Evolutionary conservation across 148 eudicot species (phyloP).

Genomic region (Cornus controversa): DNA sequence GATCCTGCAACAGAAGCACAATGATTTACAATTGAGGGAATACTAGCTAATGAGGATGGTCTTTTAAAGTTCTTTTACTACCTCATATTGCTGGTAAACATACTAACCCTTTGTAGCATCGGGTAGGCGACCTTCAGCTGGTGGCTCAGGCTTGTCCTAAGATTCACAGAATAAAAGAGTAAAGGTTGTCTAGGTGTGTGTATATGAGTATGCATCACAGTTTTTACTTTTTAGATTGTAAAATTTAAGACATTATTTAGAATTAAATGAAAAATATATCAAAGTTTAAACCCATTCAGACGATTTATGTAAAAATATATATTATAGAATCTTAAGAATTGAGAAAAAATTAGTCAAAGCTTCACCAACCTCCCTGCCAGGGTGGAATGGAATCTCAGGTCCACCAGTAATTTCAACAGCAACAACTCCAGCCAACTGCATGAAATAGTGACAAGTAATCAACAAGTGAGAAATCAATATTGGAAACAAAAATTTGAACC

Average conservation of each 20-base stretch:
- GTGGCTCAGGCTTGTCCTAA: conserved; percentile 85
- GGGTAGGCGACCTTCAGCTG: conserved; percentile 92
- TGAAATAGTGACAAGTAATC: background rate
- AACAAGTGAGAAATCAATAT: background rate
- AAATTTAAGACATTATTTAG: too few species aligned
- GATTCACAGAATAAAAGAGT: too few species aligned
- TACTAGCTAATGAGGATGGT: too few species aligned
- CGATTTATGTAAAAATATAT: too few species aligned
- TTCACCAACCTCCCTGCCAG: conserved; percentile 75
- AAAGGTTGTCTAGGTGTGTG: too few species aligned
- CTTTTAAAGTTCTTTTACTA: too few species aligned
- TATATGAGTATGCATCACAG: too few species aligned
- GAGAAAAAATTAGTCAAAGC: background rate
- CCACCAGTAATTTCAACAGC: conserved; percentile 95
- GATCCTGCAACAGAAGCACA: conserved; percentile 42
- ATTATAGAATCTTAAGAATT: background rate
- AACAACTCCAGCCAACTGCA: conserved; percentile 86
- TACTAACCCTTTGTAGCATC: conserved; percentile 79
- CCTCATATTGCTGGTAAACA: too few species aligned
- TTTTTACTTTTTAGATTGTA: too few species aligned
- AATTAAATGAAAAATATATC: too few species aligned
- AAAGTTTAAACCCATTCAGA: too few species aligned
- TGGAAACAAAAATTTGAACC: background rate
- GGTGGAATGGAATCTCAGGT: conserved; percentile 95
- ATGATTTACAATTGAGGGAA: background rate